A percentile compares a stretch with the other conserved stretches of the same genome.
Evolutionary conservation across 139 green algal species (phyloP).

Genomic region (Picochlorum costavermella): DNA sequence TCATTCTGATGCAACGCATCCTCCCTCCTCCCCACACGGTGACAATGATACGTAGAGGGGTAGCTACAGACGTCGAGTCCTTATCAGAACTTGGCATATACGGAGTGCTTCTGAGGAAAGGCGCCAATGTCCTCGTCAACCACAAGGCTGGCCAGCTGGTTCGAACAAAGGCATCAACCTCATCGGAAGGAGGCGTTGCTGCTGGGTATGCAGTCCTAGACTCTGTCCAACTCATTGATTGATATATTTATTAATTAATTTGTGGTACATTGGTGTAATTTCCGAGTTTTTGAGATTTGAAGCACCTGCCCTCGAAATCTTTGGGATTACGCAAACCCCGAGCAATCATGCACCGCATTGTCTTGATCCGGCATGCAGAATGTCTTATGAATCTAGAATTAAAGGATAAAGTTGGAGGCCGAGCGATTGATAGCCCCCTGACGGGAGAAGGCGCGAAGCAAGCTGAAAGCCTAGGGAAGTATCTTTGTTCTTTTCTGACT

Average conservation of each 20-base stretch:
- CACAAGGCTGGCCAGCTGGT: constrained; percentile 75
- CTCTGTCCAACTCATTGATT: constrained; percentile 48
- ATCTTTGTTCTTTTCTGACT: neutral
- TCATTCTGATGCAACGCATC: constrained; percentile 97
- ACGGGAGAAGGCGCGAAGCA: constrained; percentile 18
- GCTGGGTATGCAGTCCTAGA: constrained; percentile 91
- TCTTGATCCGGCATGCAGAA: constrained; percentile 20
- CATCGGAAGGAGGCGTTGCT: constrained; percentile 89
- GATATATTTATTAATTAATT: neutral
- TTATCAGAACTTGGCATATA: constrained; percentile 93
- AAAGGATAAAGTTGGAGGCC: constrained; percentile 16
- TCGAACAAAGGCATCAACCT: constrained; percentile 81
- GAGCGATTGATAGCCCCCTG: constrained; percentile 18
- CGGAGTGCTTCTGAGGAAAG: constrained; percentile 47
- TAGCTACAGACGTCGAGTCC: constrained; percentile 49
- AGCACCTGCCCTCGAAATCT: neutral
- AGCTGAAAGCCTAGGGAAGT: constrained; percentile 6
- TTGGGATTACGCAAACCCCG: neutral
- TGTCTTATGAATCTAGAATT: constrained; percentile 28
- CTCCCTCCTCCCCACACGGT: constrained; percentile 52
- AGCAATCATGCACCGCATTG: constrained; percentile 1
- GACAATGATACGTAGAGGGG: constrained; percentile 58
- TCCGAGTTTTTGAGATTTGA: neutral
- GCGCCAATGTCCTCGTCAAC: constrained; percentile 65
- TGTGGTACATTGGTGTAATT: neutral